Evolutionary conservation across 495 filamentous ascomycete genomes (phyloP), one percentile per base, ranked within the genome.

Genomic region (Penicillium paxilli): DNA sequence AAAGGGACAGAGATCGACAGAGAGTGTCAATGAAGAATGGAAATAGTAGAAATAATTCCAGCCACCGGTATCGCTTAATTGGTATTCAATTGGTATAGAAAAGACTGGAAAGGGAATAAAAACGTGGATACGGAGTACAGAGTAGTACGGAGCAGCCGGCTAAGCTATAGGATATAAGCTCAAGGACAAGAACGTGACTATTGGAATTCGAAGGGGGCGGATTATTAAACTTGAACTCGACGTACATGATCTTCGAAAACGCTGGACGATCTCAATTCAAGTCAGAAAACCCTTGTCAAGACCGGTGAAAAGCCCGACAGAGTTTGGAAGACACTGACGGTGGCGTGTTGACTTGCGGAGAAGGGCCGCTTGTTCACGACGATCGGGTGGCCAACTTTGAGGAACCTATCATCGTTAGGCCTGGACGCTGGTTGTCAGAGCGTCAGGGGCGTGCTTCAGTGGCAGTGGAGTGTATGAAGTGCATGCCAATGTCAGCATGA

Each of bases 91-190:
- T 20, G 21, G 20, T 24, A 20, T 22, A 12, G 12, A 30, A 1
- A 30, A 30, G 8, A 8, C 26, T 8, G 12, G 26, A 32, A 32
- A 32, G 10, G 30, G 30, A 12, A 32, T 32, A n/a, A n/a, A n/a
- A n/a, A n/a, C n/a, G n/a, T n/a, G n/a, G n/a, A n/a, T n/a, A n/a
- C n/a, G n/a, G n/a, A n/a, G n/a, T n/a, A n/a, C n/a, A n/a, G n/a
- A n/a, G n/a, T n/a, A n/a, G n/a, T n/a, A 45, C 8, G 8, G 6
- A 12, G 17, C 32, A 6, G 20, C n/a, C 17, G 42, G 7, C 14
- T 16, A 49, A n/a, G n/a, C n/a, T 45, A 47, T 42, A 24, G 33
- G 26, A 52, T 52, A 57, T 47, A 57, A 52, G 54, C 49, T 57
- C 47, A 35, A 23, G 33, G 32, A 47, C 30, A 28, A 51, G 24